Evolutionary conservation across 768 basidiomycete species (phyloP), one percentile per base, ranked within the genome.

Genomic region (Lentinus tigrinus): DNA sequence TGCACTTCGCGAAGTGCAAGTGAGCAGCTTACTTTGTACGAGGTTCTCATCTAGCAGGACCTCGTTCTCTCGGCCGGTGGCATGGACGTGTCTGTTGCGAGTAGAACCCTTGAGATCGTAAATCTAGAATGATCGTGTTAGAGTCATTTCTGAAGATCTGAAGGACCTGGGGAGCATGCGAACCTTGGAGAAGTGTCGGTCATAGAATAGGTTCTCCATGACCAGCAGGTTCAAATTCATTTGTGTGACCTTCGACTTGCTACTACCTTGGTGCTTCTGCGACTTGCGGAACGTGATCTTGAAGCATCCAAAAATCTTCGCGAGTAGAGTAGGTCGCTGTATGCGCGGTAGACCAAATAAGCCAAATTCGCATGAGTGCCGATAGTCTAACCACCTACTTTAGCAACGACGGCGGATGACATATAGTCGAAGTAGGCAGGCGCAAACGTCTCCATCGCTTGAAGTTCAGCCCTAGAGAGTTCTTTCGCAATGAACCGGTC

Each of bases 401-500:
- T 85, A 37, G 88, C 87, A 51, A 85, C 83, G 16, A 97, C 86
- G 2, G 94, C 91, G n/a, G 91, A 93, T 1, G 93, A 91, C 89
- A 98, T 95, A 70, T 98, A 99, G 61, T 95, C 91, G 67, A 99
- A 98, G 72, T 99, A 99, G 2, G 93, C 90, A 0, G 96, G 97
- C 14, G 94, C 96, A 73, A 99, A 98, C 0, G 90, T 92, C 64
- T 95, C 93, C 86, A 98, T 91, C 0, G 93, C 92, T 69, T 96
- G 93, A 63, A 98, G 76, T 68, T 99, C 97, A 28, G 91, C 80
- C 56, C 84, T 82, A 0, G 95, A 96, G 26, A 98, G 82, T 65
- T 98, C 96, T 67, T 99, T 99, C 34, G 96, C 93, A 63, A 99
- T 97, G 79, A 98, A 98, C 6, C 97, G 93, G 70, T 98, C 95